These are phyloP conservation scores for Viridothelium virens DNA, from an alignment of 495 filamentous ascomycete genomes.

Conservation along the genomic window DNA sequence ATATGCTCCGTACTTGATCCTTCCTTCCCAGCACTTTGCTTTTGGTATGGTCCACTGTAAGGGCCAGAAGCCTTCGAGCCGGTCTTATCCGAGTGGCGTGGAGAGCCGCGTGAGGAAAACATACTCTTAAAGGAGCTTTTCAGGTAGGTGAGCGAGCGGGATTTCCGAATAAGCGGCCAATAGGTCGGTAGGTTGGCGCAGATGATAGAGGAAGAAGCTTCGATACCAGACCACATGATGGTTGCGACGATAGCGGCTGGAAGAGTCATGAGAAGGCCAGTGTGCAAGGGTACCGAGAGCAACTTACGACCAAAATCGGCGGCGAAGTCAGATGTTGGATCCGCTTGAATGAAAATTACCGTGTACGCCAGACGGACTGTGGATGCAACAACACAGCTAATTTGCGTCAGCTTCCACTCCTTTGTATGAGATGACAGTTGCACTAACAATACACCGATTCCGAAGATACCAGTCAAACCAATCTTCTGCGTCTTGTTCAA, in stretches of 20 bases:
- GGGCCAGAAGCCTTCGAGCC: background rate
- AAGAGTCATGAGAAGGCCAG: background rate
- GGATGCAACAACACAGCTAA: constrained; percentile 5
- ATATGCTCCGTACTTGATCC: background rate
- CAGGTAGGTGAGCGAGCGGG: background rate
- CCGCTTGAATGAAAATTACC: background rate
- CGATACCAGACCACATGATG: constrained; percentile 8
- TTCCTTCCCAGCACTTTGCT: background rate
- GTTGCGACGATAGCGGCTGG: background rate
- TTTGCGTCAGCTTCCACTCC: background rate
- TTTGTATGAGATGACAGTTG: background rate
- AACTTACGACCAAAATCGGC: background rate
- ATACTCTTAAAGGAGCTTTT: background rate
- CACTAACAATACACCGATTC: background rate
- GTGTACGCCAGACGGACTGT: background rate
- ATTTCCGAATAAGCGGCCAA: background rate
- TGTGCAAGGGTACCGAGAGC: too few relatives aligned
- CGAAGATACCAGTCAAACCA: background rate
- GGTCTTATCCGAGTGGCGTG: background rate
- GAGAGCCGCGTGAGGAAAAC: background rate
- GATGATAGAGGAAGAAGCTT: background rate
- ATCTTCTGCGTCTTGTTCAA: background rate
- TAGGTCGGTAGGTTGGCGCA: constrained; percentile 1
- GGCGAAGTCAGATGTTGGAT: background rate
- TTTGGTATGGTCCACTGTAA: background rate